phyloP scores from a whole-genome alignment of 352 stramenopile genomes.

The Phytophthora pinifolia region DNA sequence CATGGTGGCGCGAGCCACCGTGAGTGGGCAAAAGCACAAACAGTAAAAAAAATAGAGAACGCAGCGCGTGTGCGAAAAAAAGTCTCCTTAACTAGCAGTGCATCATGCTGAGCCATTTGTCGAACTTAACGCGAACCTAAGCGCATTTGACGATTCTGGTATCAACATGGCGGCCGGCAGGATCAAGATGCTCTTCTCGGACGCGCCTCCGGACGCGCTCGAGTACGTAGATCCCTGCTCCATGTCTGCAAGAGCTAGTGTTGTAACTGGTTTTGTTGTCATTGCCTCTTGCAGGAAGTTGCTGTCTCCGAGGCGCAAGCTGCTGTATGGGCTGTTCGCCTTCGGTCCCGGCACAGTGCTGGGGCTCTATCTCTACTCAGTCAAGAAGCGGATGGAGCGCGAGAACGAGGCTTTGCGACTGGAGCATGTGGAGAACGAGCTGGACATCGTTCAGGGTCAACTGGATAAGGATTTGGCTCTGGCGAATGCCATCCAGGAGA shows the following conservation, averaged over 20 bases:
- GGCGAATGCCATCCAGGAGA: slow-evolving; percentile 50
- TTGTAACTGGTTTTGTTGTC: neutral
- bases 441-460: slow-evolving; percentile 38
- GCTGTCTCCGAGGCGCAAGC: slow-evolving; percentile 60
- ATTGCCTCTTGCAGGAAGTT: slow-evolving; percentile 41
- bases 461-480: slow-evolving; percentile 59
- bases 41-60: slow-evolving; percentile 27
- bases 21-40: slow-evolving; percentile 12
- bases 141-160: slow-evolving; percentile 1
- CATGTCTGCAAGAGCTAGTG: neutral
- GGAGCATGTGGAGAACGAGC: slow-evolving; percentile 42
- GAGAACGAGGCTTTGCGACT: slow-evolving; percentile 61
- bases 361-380: slow-evolving; percentile 67
- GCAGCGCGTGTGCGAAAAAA: neutral
- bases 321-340: slow-evolving; percentile 68
- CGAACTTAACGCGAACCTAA: slow-evolving; percentile 11
- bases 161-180: slow-evolving; percentile 26
- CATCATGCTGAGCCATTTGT: too few species aligned
- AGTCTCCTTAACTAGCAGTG: too few species aligned
- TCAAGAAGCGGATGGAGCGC: slow-evolving; percentile 68
- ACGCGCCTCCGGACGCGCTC: slow-evolving; percentile 61
- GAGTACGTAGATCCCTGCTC: slow-evolving; percentile 43
- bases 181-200: slow-evolving; percentile 77
- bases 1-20: neutral
- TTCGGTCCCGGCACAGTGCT: slow-evolving; percentile 67